Evolutionary conservation across 768 basidiomycete genomes (phyloP), one percentile per base, ranked within the genome.

Genomic region (Lenzites betulinus): DNA sequence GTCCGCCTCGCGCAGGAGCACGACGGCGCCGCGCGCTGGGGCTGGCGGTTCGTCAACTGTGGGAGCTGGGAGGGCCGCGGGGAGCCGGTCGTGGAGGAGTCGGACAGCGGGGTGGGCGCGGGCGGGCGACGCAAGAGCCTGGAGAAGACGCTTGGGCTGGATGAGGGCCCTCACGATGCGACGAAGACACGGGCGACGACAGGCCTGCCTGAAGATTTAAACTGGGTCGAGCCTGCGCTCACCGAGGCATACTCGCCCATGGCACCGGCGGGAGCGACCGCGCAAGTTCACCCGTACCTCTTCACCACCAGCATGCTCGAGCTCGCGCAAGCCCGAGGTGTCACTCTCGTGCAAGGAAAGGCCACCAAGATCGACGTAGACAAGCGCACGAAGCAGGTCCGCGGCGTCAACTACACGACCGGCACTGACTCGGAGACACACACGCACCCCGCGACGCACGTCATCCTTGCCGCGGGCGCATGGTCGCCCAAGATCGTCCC

Each of bases 401-500:
- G 75, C 7, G 82, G 83, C 12, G 81, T 90, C 43, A 69, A 70
- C 20, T 78, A 76, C 68, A 42, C 46, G 23, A 52, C 62, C n/a
- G 57, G 51, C n/a, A 71, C 71, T 23, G 54, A 61, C 1, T 70
- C 64, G 51, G 63, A 67, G 25, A 64, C 62, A 7, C 70, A 70
- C 58, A 73, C 72, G n/a, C 67, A 89, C 18, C 71, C 78, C 0
- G 87, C 89, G 16, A 88, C 88, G 11, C 79, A 88, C 56, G 83
- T 94, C 62, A 77, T 96, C 41, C 72, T 97, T 51, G 82, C 87
- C 41, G 90, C 90, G n/a, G 94, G 94, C 25, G 89, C 92, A 16
- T 97, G 94, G 93, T 90, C 92, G 0, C 79, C 90, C 8, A 68
- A 69, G 9, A 70, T 95, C 58, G 52, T 89, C 33, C 76, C 81